Conservation (phyloP, 163 green algal species). For the Chlamydomonas reinhardtii region DNA sequence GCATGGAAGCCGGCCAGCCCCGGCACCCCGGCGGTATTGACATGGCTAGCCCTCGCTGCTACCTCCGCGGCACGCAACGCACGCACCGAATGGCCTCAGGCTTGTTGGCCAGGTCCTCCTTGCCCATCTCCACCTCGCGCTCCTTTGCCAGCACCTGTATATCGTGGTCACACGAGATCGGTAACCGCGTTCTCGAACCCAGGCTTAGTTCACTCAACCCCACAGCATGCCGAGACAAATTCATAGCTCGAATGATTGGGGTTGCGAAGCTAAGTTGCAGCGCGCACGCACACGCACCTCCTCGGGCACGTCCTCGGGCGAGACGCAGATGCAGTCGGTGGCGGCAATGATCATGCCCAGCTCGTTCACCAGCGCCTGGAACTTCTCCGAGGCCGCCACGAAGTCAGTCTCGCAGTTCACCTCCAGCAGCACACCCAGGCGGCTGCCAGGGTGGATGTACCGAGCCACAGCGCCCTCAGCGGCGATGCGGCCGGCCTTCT, state of each 20-base stretch:
- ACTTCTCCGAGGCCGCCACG: constrained; percentile 93
- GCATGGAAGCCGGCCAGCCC: no score
- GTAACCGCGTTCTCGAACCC: no score
- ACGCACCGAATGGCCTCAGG: constrained; percentile 86
- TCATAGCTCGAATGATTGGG: no score
- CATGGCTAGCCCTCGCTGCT: no score
- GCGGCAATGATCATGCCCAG: constrained; percentile 70
- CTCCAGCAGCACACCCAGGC: constrained; percentile 96
- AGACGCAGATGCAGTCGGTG: constrained; percentile 78
- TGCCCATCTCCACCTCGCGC: constrained; percentile 90
- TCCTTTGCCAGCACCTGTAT: constrained; percentile 75
- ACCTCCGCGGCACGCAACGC: no score
- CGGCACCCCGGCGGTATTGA: no score
- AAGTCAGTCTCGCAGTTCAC: constrained; percentile 99
- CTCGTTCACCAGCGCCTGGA: constrained; percentile 89
- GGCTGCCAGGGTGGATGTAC: constrained; percentile 94
- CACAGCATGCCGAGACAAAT: no score
- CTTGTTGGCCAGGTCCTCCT: constrained; percentile 93
- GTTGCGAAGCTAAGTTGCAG: no score
- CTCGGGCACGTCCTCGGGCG: constrained; percentile 76
- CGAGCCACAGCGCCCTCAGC: constrained; percentile 86
- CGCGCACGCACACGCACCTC: constrained; percentile 43
- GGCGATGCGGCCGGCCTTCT: constrained; percentile 92
- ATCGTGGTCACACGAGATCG: no score
- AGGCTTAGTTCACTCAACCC: no score